Evolutionary conservation across 495 filamentous ascomycete species (phyloP), one percentile per base, ranked within the genome.

Genomic region (Aspergillus saccharolyticus): DNA sequence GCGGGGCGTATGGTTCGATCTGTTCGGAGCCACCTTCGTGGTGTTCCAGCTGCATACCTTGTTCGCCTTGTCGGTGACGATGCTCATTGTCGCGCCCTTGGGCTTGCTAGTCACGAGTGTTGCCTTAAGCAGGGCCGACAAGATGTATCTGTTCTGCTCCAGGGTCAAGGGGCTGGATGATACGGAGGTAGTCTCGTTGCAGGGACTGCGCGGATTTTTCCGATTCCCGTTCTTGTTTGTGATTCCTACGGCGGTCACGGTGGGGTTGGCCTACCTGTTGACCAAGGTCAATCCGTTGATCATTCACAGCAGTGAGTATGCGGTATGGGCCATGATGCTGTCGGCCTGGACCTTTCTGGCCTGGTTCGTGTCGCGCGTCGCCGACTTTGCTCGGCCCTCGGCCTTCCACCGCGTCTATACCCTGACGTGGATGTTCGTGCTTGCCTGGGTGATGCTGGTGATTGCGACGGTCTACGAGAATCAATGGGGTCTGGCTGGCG

Each of bases 1-100:
- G 42, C 71, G 80, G 60, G 89, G 84, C 46, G 93, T 97, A 20
- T 98, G 91, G 90, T 98, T 97, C 67, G 94, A 97, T 69, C 69
- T 97, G 2, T 96, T 96, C 55, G 94, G 94, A 39, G 82, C 79
- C 52, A 78, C 77, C 2, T 90, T 97, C 66, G 89, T 87, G 19
- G 80, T 97, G 16, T 89, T 96, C 63, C 75, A 76, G 7, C 76
- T 97, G 2, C 81, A 88, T 53, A 90, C 89, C 5, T 75, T 97
- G 56, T 97, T 97, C 69, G 91, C 89, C 3, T 79, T 94, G 70
- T 92, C 89, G 33, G 81, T 98, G 12, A 87, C 89, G 4, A 67
- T 97, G 12, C 80, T 97, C 7, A 81, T 95, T 19, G 85, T 86
- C 16, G 82, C 86, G 0, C 91, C 92, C 3, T 61, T 96, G 55